Evolutionary conservation across 352 stramenopile genomes (phyloP), one percentile per base, ranked within the genome.

Genomic region (Phytophthora citricola): DNA sequence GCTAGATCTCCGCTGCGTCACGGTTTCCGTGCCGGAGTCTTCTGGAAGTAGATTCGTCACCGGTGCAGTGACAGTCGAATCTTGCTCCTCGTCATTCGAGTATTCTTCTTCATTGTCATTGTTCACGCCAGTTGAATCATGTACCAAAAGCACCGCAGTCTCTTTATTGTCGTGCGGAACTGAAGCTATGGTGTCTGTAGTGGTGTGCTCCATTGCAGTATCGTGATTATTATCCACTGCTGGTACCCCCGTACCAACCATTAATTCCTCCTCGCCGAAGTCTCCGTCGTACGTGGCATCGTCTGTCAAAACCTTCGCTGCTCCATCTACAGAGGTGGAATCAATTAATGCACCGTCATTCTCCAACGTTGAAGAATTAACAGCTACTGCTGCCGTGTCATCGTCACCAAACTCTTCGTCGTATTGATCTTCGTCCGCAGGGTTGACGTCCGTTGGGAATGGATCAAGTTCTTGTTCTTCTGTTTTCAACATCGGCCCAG

Each of bases 1-100:
- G 27, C 69, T 80, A 32, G 72, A 62, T 45, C 72, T 79, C n/a
- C 61, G 72, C 14, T 57, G 55, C 7, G 58, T 44, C n/a, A 26
- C 15, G 9, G 14, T 67, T 29, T 58, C 56, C 17, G 60, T 49
- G 27, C 8, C 39, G 6, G 45, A 24, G 36, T 56, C 32, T 34
- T 14, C 41, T 11, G 26, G 24, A 11, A 52, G 5, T 41, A 41
- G 36, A 17, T 17, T 17, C 12, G 32, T 45, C 3, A 15, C 44
- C 17, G 48, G n/a, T 24, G n/a, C 20, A 22, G 20, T 8, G 41
- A 31, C 6, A 56, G 40, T 15, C 14, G 31, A 24, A 10, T 63
- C 58, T 3, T 63, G n/a, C 27, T 66, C 63, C 36, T 22, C 29
- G 45, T 57, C 60, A 8, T 63, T 56, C 4, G 52, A 68, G 49